Conservation (phyloP, 129 eudicot genomes). For the Smallanthus sonchifolius region DNA sequence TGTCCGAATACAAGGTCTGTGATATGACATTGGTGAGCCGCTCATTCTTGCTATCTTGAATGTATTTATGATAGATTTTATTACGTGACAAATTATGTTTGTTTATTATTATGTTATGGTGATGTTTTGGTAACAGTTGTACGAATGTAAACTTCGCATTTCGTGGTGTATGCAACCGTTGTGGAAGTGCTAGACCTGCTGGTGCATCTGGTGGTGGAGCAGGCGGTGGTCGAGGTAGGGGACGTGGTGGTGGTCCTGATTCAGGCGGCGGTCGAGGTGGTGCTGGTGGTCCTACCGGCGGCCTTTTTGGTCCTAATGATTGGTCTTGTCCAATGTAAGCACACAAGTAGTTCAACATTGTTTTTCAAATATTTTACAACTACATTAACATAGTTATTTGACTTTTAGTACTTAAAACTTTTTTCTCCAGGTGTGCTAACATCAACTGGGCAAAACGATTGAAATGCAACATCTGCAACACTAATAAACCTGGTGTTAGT, state of each 20-base stretch:
- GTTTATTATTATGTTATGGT: constrained; percentile 2
- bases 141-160: constrained; percentile 91
- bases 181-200: constrained; percentile 97
- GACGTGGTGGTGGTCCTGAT: constrained; percentile 65
- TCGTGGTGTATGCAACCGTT: constrained; percentile 98
- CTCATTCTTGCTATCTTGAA: constrained; percentile 63
- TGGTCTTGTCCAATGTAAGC: constrained; percentile 99
- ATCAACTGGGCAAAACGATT: constrained; percentile 98
- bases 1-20: constrained; percentile 99
- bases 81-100: neutral
- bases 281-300: constrained; percentile 72
- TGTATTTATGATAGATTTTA: neutral
- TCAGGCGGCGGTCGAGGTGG: constrained; percentile 63
- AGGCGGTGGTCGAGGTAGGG: constrained; percentile 86
- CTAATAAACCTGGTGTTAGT: constrained; percentile 88
- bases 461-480: constrained; percentile 96
- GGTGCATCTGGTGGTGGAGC: constrained; percentile 84
- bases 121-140: constrained; percentile 61
- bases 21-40: constrained; percentile 99
- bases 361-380: neutral
- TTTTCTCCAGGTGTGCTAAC: constrained; percentile 75
- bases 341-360: neutral
- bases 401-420: neutral
- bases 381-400: neutral
- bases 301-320: constrained; percentile 98